Conservation (phyloP, 257 asterid species). For the Ballota nigra region DNA sequence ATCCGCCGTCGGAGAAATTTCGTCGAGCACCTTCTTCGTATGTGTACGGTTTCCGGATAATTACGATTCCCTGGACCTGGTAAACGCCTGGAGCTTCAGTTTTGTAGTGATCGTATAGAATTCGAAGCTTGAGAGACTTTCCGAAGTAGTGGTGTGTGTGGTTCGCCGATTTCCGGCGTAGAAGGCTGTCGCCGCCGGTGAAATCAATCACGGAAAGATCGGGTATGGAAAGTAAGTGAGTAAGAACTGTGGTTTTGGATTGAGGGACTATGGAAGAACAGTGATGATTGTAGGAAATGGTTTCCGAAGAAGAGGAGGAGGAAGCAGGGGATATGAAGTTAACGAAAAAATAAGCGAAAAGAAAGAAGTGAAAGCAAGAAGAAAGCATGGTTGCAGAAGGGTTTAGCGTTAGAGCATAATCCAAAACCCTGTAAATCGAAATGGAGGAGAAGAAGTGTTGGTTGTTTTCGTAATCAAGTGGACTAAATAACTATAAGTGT, state of each 20-base stretch:
- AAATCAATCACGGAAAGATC: neutral
- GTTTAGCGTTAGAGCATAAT: neutral
- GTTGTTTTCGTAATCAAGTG: neutral
- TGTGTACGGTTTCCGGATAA: constrained; percentile 18
- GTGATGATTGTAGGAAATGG: constrained; percentile 36
- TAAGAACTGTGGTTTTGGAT: constrained; percentile 22
- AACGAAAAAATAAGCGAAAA: constrained; percentile 19
- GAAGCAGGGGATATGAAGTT: neutral
- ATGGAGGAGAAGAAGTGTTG: neutral
- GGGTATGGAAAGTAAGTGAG: neutral
- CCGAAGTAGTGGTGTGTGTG: neutral
- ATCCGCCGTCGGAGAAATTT: constrained; percentile 23
- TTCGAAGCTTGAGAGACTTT: constrained; percentile 22
- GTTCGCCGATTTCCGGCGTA: neutral
- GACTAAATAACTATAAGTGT: neutral
- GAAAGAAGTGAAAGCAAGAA: constrained; percentile 25
- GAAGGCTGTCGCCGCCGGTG: constrained; percentile 16
- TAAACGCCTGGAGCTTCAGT: constrained; percentile 39
- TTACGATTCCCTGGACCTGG: constrained; percentile 37
- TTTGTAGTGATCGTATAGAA: constrained; percentile 13
- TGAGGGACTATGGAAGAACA: constrained; percentile 51
- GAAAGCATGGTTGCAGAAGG: neutral
- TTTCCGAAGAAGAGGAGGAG: constrained; percentile 4
- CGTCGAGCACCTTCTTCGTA: neutral
- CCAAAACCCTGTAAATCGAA: neutral